Conservation (phyloP, 352 stramenopile genomes). For the Pythium graminicola region DNA sequence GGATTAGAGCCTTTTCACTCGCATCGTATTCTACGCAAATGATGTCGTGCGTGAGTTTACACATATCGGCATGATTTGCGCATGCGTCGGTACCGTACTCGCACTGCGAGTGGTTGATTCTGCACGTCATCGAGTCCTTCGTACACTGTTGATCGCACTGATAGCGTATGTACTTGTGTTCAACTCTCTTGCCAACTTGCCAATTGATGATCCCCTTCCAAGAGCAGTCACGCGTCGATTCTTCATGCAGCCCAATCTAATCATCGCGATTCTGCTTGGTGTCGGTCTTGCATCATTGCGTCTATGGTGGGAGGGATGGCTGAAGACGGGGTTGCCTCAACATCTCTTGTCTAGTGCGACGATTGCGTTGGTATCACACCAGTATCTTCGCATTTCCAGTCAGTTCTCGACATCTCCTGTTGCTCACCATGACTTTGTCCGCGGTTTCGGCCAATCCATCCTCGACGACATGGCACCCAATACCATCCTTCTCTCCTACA, state of each 20-base stretch:
- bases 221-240: slow-evolving; percentile 88
- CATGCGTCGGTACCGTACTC: slow-evolving; percentile 16
- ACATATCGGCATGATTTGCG: slow-evolving; percentile 14
- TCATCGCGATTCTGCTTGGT: slow-evolving; percentile 78
- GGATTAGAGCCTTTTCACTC: slow-evolving; percentile 21
- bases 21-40: slow-evolving; percentile 25
- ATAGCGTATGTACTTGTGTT: slow-evolving; percentile 87
- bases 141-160: slow-evolving; percentile 42
- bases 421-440: slow-evolving; percentile 28
- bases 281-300: slow-evolving; percentile 37
- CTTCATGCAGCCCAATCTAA: slow-evolving; percentile 87
- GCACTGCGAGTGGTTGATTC: neutral
- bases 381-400: neutral
- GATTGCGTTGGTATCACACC: neutral
- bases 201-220: slow-evolving; percentile 75
- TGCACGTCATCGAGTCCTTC: neutral
- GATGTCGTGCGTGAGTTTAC: slow-evolving; percentile 31
- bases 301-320: neutral
- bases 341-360: neutral
- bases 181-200: slow-evolving; percentile 89
- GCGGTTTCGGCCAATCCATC: slow-evolving; percentile 32
- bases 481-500: slow-evolving; percentile 67
- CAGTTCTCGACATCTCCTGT: neutral
- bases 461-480: slow-evolving; percentile 37
- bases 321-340: neutral